Evolutionary conservation across 2,329 filamentous ascomycete genomes (phyloP), one percentile per base, ranked within the genome.

Genomic region (Sporothrix inflata): DNA sequence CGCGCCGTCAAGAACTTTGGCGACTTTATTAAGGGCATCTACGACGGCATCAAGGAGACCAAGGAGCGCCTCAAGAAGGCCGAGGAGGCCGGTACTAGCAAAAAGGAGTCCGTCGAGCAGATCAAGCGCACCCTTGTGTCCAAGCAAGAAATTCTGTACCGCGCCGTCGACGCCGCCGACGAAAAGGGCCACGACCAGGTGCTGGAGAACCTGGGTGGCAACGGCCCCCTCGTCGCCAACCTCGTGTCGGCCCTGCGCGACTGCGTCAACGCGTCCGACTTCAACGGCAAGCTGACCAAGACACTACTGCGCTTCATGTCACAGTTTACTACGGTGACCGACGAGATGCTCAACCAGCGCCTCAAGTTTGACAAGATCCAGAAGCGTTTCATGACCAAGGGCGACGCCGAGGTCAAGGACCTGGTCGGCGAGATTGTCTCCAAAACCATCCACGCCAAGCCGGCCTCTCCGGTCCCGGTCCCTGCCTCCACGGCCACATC

Each of bases 291-390:
- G 74, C 79, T 88, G 16, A 84, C 86, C n/a, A 87, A 87, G 75
- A 84, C 85, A 21, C 80, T 88, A n/a, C 82, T 90, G 21, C 82
- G 87, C 69, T 84, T 92, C 42, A 85, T 93, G 79, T 86, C 89
- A 5, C 82, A 85, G 71, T 89, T 89, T 72, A 89, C 86, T 47
- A 90, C 90, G 72, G 85, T 87, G 49, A 91, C 89, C 73, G 85
- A 86, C 75, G 88, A 86, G 73, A 84, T 85, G 60, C 79, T 89
- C 47, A 81, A 89, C 55, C 87, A 90, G 75, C 89, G 87, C 73
- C 87, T 89, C 53, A 92, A 92, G 77, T 87, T 94, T 71, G 86
- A 88, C 72, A 89, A 87, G 71, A 86, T 92, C 19, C 85, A 89
- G 53, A 88, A 88, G 74, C 85, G 88, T 9, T 88, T 91, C 77